These are phyloP conservation scores for Trichocladium uniseriatum DNA, from an alignment of 495 filamentous ascomycete species.

Conservation along the genomic window DNA sequence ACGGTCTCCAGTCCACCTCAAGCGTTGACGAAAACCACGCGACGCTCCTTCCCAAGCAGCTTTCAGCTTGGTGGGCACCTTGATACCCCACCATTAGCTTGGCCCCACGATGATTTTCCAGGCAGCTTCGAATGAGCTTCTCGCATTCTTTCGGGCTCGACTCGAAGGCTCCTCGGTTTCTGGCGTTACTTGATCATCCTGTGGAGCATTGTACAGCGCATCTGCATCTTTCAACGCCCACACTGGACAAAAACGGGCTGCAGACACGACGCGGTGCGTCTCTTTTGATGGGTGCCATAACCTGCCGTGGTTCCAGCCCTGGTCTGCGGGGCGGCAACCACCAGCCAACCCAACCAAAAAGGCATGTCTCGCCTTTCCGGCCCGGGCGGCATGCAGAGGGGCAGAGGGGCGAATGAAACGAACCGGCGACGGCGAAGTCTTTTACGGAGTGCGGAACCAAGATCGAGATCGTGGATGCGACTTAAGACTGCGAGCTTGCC, in stretches of 20 bases:
- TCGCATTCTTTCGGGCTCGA: background rate
- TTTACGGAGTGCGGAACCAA: too few relatives aligned
- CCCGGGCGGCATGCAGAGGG: too few relatives aligned
- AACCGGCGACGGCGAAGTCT: too few relatives aligned
- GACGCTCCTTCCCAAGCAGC: too few relatives aligned
- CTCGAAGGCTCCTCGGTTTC: background rate
- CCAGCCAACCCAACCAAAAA: background rate
- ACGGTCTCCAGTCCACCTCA: too few relatives aligned
- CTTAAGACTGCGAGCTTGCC: background rate
- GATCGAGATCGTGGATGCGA: background rate
- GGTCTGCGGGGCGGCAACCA: background rate
- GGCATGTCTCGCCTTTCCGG: background rate
- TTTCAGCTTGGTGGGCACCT: too few relatives aligned
- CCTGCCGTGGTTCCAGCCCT: background rate
- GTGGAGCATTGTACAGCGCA: constrained; percentile 2
- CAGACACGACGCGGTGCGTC: background rate
- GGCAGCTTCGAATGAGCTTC: too few relatives aligned
- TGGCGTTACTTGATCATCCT: background rate
- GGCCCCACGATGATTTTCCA: background rate
- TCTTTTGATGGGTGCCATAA: background rate
- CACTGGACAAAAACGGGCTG: background rate
- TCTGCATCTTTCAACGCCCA: too few relatives aligned
- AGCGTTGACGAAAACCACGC: too few relatives aligned
- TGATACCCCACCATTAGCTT: too few relatives aligned
- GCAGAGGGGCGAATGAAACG: too few relatives aligned